Evolutionary conservation across 202 grass and related monocot species (phyloP), one percentile per base, ranked within the genome.

Genomic region (Elaeis oleifera): DNA sequence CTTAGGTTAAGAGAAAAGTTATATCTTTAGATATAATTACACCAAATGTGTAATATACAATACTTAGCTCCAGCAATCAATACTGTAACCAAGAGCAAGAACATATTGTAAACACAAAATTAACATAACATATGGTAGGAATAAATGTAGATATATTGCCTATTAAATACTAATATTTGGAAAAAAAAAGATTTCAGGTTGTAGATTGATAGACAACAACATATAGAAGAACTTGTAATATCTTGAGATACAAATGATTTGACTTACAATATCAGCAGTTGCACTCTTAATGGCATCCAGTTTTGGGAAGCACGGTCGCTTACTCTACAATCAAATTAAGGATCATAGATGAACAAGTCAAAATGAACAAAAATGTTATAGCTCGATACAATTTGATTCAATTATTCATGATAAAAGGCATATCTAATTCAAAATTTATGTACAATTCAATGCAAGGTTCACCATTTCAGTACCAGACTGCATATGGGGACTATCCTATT

Each of bases 281-380:
- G 88, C 85, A 68, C 63, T 78, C 79, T 90, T 99, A 71, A 94
- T 99, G 63, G 95, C 85, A 60, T 94, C 88, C 88, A 94, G 72
- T 64, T 99, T 99, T 15, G 88, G 95, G 65, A 80, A 99, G 71
- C 78, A 85, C 76, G 82, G 53, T 65, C 95, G 75, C 87, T 80
- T 94, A 69, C 78, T 94, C 95, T 99, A 69, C 22, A 70, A 68
- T 9, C 36, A 44, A 44, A 44, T 44, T 14, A 44, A 44, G 32
- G 36, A 13, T 44, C 11, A 44, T 44, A 44, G 68, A 74, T 19
- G 7, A 71, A 71, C 5, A 69, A 72, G 31, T 25, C 9, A 21
- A 70, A 32, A 78, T 75, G 49, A 23, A 53, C 9, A 22, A 26
- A 49, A 23, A 57, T 44, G 50, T 22, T 44, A 64, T 50, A 61